Base-by-base conservation (phyloP, 1,284 basidiomycete species). In the Naganishia sp. region DNA sequence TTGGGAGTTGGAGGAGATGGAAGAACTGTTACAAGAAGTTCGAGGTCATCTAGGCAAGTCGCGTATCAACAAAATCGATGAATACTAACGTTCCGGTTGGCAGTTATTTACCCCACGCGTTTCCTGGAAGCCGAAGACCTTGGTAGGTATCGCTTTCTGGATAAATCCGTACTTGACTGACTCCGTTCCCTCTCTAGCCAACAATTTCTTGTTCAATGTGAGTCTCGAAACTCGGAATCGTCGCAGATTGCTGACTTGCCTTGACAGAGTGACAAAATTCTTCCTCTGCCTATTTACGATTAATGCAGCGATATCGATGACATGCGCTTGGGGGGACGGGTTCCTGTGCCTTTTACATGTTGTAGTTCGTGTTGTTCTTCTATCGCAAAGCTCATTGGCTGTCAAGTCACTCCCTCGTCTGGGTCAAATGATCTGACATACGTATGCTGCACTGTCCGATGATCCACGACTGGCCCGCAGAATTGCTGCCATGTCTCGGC, bases 151-250 rank as follows among this genome's bases (percentile, higher is more conserved):
- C 16, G 7, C 10, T 42, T 21, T 43, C 36, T 33, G 16, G 21
- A 16, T 23, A 23, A 4, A 11, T 52, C 18, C 42, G 4, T 28
- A n/a, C 15, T 42, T 36, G 15, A 33, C 25, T 28, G 57, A 42
- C 18, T 18, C 16, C 31, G 36, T 33, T 21, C 31, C 18, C n/a
- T 43, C 33, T n/a, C n/a, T 50, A 54, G 67, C 87, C 3, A 88
- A 92, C 72, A 93, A 94, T 76, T 95, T 96, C 83, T 81, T 97
- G 70, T 94, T 94, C 80, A 90, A 90, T 75, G 86, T 77, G 67
- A 72, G 77, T 75, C 16, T 7, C 13, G n/a, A 10, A 28, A 16
- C 1, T 31, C n/a, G 15, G 16, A 10, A 25, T 25, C 33, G n/a
- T 43, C n/a, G 1, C 18, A 43, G 16, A 49, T 16, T 33, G 49